Conservation (phyloP, 345 rosid species). For the Boechera retrofracta region DNA sequence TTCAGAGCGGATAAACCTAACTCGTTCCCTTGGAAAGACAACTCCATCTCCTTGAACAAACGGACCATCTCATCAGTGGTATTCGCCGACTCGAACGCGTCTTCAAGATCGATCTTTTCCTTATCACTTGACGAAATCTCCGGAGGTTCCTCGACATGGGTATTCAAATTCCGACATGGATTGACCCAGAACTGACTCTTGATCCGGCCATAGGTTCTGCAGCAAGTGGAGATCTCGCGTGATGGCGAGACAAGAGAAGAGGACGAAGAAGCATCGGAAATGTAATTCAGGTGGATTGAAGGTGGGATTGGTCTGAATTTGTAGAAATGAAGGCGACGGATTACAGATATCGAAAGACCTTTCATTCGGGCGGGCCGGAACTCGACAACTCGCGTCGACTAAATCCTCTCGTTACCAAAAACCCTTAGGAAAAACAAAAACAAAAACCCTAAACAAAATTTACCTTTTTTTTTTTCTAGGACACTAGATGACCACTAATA, state of each 20-base stretch:
- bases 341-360: slow-evolving; percentile 58
- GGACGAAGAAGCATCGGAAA: slow-evolving; percentile 37
- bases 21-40: slow-evolving; percentile 67
- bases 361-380: slow-evolving; percentile 50
- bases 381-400: not conserved
- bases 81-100: slow-evolving; percentile 80
- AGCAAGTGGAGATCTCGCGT: slow-evolving; percentile 46
- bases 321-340: slow-evolving; percentile 53
- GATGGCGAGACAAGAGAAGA: slow-evolving; percentile 36
- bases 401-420: slow-evolving; percentile 6
- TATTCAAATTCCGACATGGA: slow-evolving; percentile 56
- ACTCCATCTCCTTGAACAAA: slow-evolving; percentile 77
- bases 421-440: not conserved
- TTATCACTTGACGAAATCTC: slow-evolving; percentile 60
- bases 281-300: slow-evolving; percentile 35
- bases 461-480: too few species aligned
- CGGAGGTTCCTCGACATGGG: slow-evolving; percentile 56
- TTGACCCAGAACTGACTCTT: slow-evolving; percentile 46
- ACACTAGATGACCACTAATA: too few species aligned
- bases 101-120: slow-evolving; percentile 75
- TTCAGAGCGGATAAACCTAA: slow-evolving; percentile 80
- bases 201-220: slow-evolving; percentile 47
- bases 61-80: slow-evolving; percentile 77
- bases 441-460: not conserved
- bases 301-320: slow-evolving; percentile 44